Conservation (phyloP, 257 asterid species). For the Plantago major region DNA sequence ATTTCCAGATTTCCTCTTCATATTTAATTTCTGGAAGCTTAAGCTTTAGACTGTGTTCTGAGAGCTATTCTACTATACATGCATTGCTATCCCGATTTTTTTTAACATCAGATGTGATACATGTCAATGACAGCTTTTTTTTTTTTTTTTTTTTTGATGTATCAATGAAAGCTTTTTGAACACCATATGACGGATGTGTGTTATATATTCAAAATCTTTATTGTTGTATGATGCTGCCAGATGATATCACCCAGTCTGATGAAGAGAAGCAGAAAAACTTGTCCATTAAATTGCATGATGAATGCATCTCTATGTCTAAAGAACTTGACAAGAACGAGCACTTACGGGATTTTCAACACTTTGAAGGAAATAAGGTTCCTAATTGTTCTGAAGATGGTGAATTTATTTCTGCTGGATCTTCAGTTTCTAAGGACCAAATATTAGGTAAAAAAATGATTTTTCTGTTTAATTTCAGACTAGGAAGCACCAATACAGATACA, state of each 20-base stretch:
- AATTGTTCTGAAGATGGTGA: slow-evolving; percentile 24
- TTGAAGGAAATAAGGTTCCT: slow-evolving; percentile 27
- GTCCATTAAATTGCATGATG: slow-evolving; percentile 26
- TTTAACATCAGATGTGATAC: too few relatives aligned
- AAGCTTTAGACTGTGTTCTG: too few relatives aligned
- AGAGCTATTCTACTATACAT: too few relatives aligned
- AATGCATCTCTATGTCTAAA: slow-evolving; percentile 27
- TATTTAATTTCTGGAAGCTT: too few relatives aligned
- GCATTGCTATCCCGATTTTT: too few relatives aligned
- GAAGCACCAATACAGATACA: too few relatives aligned
- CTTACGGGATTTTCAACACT: slow-evolving; percentile 22
- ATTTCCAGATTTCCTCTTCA: too few relatives aligned
- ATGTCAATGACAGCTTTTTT: too few relatives aligned
- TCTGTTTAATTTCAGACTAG: slow-evolving; percentile 15
- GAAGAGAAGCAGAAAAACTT: slow-evolving; percentile 37
- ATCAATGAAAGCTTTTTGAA: too few relatives aligned
- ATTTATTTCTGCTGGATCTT: slow-evolving; percentile 17
- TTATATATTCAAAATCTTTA: slow-evolving; percentile 17
- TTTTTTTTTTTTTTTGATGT: too few relatives aligned
- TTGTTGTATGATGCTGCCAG: slow-evolving; percentile 41
- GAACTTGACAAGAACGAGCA: slow-evolving; percentile 31
- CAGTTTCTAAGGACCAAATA: slow-evolving; percentile 29
- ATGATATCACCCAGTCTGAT: slow-evolving; percentile 73
- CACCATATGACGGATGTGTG: neutral
- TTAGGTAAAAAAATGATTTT: slow-evolving; percentile 39